Evolutionary conservation across 306 rosid species (phyloP), one percentile per base, ranked within the genome.

Genomic region (Medicago lupulina): DNA sequence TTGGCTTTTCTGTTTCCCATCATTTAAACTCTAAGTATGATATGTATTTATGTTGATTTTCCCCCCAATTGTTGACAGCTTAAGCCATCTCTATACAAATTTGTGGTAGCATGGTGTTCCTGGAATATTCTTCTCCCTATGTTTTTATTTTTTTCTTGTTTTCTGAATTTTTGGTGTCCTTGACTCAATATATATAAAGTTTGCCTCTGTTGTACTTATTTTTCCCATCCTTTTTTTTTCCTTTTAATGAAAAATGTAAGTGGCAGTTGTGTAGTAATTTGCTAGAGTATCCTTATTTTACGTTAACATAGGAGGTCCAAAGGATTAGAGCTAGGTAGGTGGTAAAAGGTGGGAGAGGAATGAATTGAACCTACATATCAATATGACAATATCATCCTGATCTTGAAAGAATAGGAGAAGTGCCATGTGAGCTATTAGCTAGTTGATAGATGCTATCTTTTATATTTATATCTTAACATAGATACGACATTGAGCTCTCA

Each of bases 1-100:
- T 95, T 80, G 99, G 97, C 36, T 95, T 95, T 89, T 83, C 97
- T 61, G 97, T 92, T 83, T 77, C 99, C 55, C 97, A 95, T 78
- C 97, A 95, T 83, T 85, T 95, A 89, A 92, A 95, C 83, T 83
- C 92, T 51, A 87, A 90, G 99, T 95, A 95, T 66, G 85, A 51
- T 17, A 78, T 62, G 64, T 12, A 72, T 75, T 70, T 64, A 40
- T 49, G 11, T 70, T 31, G 41, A 55, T 55, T 51, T 34, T 13
- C 51, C 40, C 23, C 36, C 12, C 59, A 25, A 54, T 60, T 68
- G 40, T 41, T 68, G 80, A 50, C 17, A 12, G 54, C 21, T 19
- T 67, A 57, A 73, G 43, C 53, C 43, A 43, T 1, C 38, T 34
- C 38, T 34, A 34, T 34, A 34, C 38, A 46, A 78, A 40, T 28